Evolutionary conservation across 192 early-diverging fungal species (phyloP).

Genomic region (Coemansia reversa): DNA sequence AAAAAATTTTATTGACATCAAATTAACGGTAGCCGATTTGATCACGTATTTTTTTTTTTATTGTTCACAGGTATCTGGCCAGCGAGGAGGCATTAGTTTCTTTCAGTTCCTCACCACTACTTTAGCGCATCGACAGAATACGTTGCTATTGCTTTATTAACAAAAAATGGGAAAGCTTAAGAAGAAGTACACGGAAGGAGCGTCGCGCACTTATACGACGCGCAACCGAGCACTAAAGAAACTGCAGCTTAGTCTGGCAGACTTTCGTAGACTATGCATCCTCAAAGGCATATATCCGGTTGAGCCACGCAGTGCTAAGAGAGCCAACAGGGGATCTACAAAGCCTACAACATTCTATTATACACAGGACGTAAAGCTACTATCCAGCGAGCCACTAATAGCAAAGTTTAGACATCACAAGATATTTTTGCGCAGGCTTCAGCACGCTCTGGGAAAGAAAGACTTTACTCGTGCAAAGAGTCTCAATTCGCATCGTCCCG

Average conservation of each 20-base stretch:
- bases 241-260: conserved; percentile 89
- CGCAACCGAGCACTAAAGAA: conserved; percentile 89
- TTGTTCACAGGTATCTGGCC: neutral
- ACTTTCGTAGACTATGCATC: conserved; percentile 97
- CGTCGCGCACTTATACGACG: conserved; percentile 86
- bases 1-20: no score
- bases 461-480: conserved; percentile 74
- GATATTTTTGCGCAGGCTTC: conserved; percentile 81
- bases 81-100: neutral
- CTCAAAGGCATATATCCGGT: conserved; percentile 98
- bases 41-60: conserved; percentile 5
- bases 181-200: conserved; percentile 88
- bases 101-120: neutral
- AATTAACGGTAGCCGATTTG: neutral
- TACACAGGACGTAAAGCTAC: conserved; percentile 92
- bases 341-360: conserved; percentile 92
- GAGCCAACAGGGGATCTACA: conserved; percentile 86
- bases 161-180: conserved; percentile 43
- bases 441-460: conserved; percentile 79
- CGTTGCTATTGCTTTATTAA: neutral
- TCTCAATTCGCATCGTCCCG: conserved; percentile 75
- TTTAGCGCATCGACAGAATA: no score
- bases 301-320: conserved; percentile 92
- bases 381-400: conserved; percentile 92
- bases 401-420: conserved; percentile 92